Conservation (phyloP, 2,329 filamentous ascomycete species). For the Apiospora koreana region DNA sequence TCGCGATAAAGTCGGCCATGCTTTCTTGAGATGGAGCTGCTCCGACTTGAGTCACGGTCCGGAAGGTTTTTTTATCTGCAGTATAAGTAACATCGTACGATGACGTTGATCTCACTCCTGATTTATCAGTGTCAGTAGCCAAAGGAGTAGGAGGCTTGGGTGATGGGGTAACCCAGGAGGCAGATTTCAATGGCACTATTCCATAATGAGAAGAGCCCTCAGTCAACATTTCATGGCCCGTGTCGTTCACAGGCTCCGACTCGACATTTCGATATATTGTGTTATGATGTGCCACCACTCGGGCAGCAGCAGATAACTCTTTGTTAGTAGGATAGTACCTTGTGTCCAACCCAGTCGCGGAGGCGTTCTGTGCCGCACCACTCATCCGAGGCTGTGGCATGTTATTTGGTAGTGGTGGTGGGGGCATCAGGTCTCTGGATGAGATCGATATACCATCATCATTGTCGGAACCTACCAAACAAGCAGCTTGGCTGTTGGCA, state of each 20-base stretch:
- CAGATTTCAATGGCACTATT: constrained; percentile 18
- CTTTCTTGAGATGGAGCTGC: constrained; percentile 20
- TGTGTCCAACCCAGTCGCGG: neutral
- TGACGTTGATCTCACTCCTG: constrained; percentile 21
- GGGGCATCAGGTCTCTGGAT: constrained; percentile 33
- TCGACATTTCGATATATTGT: neutral
- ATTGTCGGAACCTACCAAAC: neutral
- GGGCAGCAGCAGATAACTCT: neutral
- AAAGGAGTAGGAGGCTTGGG: constrained; percentile 18
- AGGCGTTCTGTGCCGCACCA: neutral
- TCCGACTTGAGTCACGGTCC: neutral
- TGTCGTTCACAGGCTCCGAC: neutral
- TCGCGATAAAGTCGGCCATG: constrained; percentile 35
- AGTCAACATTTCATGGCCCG: neutral
- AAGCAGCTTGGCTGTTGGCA: neutral
- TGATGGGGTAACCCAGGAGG: constrained; percentile 29
- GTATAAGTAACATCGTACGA: constrained; percentile 18
- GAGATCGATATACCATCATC: constrained; percentile 21
- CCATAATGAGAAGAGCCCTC: neutral
- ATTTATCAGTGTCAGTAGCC: constrained; percentile 17
- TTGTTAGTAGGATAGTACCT: neutral
- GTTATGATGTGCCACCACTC: neutral
- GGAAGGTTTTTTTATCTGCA: neutral
- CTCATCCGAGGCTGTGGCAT: neutral
- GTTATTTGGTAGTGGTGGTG: constrained; percentile 28